Conservation (phyloP, 345 rosid genomes). For the Firmiana major region DNA sequence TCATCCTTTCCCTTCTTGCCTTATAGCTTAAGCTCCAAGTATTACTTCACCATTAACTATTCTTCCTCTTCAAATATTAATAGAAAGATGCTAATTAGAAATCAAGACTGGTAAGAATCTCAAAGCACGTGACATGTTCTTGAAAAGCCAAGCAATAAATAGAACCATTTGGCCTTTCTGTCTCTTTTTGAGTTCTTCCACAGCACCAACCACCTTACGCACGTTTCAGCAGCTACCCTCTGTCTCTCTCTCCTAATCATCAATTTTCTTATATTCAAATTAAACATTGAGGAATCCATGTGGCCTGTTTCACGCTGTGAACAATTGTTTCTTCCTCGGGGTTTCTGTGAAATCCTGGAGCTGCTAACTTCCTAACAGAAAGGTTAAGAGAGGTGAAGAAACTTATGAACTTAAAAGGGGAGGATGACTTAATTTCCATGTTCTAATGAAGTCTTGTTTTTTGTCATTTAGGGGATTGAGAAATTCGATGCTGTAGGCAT, state of each 20-base stretch:
- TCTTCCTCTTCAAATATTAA: not conserved
- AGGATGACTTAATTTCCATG: not conserved
- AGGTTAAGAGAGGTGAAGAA: not conserved
- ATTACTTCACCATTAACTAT: not conserved
- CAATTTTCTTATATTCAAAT: not conserved
- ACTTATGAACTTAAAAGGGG: not conserved
- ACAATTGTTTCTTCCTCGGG: not conserved
- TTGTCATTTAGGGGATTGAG: not conserved
- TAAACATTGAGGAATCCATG: not conserved
- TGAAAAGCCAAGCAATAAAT: slow-evolving; percentile 5
- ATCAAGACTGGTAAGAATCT: not conserved
- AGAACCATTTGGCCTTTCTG: not conserved
- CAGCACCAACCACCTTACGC: not conserved
- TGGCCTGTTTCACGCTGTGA: not conserved
- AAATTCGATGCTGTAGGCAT: not conserved
- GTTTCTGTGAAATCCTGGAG: not conserved
- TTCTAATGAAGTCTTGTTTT: not conserved
- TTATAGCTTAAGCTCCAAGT: not conserved
- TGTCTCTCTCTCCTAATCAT: not conserved
- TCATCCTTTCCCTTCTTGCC: not conserved
- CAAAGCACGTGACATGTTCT: slow-evolving; percentile 6
- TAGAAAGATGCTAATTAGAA: not conserved
- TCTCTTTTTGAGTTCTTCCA: not conserved
- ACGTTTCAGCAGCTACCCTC: not conserved
- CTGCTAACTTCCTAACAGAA: not conserved